Evolutionary conservation across 768 basidiomycete genomes (phyloP), one percentile per base, ranked within the genome.

Genomic region (Tricholoma terreum): DNA sequence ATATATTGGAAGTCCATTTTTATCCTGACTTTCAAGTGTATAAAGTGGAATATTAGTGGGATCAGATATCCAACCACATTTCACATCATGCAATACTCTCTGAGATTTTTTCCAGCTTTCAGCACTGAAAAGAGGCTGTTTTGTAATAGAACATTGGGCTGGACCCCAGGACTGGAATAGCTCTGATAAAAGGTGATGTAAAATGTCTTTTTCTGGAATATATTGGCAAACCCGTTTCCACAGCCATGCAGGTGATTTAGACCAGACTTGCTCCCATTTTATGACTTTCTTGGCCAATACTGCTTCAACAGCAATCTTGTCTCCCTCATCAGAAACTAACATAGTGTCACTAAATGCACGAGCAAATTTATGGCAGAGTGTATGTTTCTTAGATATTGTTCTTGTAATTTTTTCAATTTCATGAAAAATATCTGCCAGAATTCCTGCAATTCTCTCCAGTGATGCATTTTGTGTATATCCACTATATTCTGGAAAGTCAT

Each of bases 341-440:
- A 65, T 48, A 12, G 63, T 61, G 17, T 65, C 63, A 49, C 59
- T 54, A 48, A 63, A 57, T 27, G 62, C 62, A 30, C n/a, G 30
- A 49, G 61, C 53, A 59, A 65, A 65, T 45, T 53, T 33, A 2
- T 42, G 12, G 40, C 24, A 52, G 17, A 60, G 51, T 21, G 55
- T 10, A 49, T 65, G 63, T 24, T 60, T 55, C 45, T 34, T 46
- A 8, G 54, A 56, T 15, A 65, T 35, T 10, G 58, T 59, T 34
- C 48, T 35, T 9, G 10, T 34, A 2, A 65, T 33, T 15, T 52
- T 55, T 27, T 42, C 33, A n/a, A n/a, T n/a, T n/a, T n/a, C n/a
- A n/a, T n/a, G n/a, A n/a, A n/a, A n/a, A n/a, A n/a, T n/a, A n/a
- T 6, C 59, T 61, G 14, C 33, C 51, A 57, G 65, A 56, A 36